phyloP scores from a whole-genome alignment of 2,329 filamentous ascomycete species.

The Gnomoniopsis smithogilvyi region DNA sequence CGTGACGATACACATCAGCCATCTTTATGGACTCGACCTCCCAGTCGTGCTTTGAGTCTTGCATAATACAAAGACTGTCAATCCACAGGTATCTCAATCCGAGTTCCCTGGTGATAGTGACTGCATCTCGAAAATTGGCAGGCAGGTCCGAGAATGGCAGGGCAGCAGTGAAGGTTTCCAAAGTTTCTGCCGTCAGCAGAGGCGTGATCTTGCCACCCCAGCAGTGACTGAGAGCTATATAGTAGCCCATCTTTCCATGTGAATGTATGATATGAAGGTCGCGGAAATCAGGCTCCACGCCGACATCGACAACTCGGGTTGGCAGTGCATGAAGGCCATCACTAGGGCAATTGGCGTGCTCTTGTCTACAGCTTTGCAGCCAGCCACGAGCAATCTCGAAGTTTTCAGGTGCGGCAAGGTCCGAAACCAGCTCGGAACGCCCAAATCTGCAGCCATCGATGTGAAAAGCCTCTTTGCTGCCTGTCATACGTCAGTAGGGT shows the following conservation, averaged over 20 bases:
- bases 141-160: background rate
- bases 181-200: background rate
- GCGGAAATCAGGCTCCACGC: background rate
- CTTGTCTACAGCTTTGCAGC: background rate
- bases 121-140: conserved; percentile 3
- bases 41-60: background rate
- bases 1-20: background rate
- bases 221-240: conserved; percentile 4
- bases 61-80: background rate
- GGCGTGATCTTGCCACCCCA: background rate
- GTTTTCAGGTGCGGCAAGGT: background rate
- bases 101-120: background rate
- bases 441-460: background rate
- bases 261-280: background rate
- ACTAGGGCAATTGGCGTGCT: background rate
- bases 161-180: background rate
- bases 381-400: background rate
- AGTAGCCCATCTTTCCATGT: background rate
- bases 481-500: background rate
- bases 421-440: background rate
- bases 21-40: background rate
- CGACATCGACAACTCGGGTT: conserved; percentile 1
- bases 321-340: background rate
- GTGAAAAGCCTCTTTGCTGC: background rate
- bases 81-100: conserved; percentile 2